Evolutionary conservation across 495 filamentous ascomycete genomes (phyloP), one percentile per base, ranked within the genome.

Genomic region (Pyrenopolyporus hunteri): DNA sequence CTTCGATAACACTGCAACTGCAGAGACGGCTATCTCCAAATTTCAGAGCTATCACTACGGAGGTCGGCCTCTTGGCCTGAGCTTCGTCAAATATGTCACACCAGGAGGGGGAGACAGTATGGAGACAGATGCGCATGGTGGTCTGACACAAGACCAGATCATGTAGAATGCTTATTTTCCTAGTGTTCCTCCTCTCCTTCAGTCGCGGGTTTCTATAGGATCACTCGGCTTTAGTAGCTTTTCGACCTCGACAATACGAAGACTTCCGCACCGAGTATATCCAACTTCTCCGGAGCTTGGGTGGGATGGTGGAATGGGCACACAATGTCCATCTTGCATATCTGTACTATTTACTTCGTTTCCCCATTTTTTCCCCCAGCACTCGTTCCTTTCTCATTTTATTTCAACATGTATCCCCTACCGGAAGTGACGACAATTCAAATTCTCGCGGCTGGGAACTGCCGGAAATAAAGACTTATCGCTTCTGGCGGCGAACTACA

Each of bases 31-130:
- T 19, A 98, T 98, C 69, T 87, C 90, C 67, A 98, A 98, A 70
- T 98, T 98, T 79, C 91, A 92, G 63, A 92, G 92, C 46, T 98
- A 98, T 69, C 90, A 96, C 70, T 98, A 98, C 70, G 94, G 94
- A 60, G 94, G 93, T 35, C 90, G 94, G 59, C 94, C 95, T 57
- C 86, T 98, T 47, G 91, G 92, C 23, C 83, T 98, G 55, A 90
- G 84, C 65, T 98, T 89, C 73, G 92, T 96, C 76, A 93, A 93
- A 72, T 98, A 98, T 74, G 75, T 87, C 68, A 91, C 84, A 63
- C 80, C 82, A 0, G 82, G 78, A 23, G 76, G 78, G 52, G 85
- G 83, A 13, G 91, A 93, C 66, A 82, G 78, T 61, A 96, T 94
- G 89, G 92, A 97, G 64, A 89, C 84, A 25, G 88, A 94, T 63